A percentile compares a stretch with the other conserved stretches of the same genome.
phyloP scores from a whole-genome alignment of 352 stramenopile genomes.

The Lagenidium sp. region DNA sequence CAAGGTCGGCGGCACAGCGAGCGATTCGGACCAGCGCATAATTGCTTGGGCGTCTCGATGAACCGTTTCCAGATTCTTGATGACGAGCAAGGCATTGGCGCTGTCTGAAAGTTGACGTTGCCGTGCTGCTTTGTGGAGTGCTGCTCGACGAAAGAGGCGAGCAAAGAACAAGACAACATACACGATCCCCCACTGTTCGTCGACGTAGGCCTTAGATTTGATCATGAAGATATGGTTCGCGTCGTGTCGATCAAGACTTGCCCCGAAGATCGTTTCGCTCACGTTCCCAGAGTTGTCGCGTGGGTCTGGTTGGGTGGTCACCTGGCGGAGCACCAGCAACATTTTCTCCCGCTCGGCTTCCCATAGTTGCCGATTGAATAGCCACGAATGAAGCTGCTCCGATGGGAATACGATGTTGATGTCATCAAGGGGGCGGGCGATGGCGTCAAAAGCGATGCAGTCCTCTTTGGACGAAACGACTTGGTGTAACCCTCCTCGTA shows the following conservation, averaged over 20 bases:
- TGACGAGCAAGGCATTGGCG: too few relatives aligned
- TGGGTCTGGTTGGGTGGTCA: constrained; percentile 16
- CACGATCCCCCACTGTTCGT: constrained; percentile 24
- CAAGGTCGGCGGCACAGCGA: too few relatives aligned
- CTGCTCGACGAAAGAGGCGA: constrained; percentile 20
- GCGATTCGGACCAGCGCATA: too few relatives aligned
- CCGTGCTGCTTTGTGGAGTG: constrained; percentile 23
- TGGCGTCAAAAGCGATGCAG: background rate
- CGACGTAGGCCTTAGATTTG: constrained; percentile 13
- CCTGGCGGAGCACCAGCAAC: constrained; percentile 6
- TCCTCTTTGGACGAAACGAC: too few relatives aligned
- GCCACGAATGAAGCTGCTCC: constrained; percentile 2
- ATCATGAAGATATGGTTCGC: constrained; percentile 18
- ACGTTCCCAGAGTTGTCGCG: constrained; percentile 21
- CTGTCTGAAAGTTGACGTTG: too few relatives aligned
- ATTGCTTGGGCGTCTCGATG: too few relatives aligned
- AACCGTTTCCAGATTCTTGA: too few relatives aligned
- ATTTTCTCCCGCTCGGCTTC: background rate
- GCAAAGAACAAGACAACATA: constrained; percentile 29
- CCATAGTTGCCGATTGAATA: constrained; percentile 16
- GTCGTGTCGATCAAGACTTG: constrained; percentile 21
- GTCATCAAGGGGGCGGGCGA: background rate
- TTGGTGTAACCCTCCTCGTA: too few relatives aligned
- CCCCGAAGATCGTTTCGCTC: constrained; percentile 22
- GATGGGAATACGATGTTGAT: constrained; percentile 7